phyloP scores from a whole-genome alignment of 257 asterid species.

The Solanum okadae region DNA sequence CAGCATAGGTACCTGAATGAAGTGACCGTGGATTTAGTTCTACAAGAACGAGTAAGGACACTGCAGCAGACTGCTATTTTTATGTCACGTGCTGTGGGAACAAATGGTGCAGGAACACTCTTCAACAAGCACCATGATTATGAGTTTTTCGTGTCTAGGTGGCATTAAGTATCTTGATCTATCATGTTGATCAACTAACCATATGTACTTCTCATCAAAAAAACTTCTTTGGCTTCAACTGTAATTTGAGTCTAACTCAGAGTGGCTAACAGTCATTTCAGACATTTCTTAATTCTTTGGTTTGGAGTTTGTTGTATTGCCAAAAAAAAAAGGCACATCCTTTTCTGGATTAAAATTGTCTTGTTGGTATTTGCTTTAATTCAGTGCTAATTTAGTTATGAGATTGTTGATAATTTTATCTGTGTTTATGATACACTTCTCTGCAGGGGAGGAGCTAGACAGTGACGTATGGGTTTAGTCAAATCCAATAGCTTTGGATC shows the following conservation, averaged over 20 bases:
- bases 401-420: not conserved
- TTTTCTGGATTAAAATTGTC: not conserved
- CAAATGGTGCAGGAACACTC: not conserved
- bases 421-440: too few relatives aligned
- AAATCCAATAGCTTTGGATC: not conserved
- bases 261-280: not conserved
- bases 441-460: not conserved
- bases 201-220: not conserved
- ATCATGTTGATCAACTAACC: not conserved
- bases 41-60: slow-evolving; percentile 4
- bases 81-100: slow-evolving; percentile 11
- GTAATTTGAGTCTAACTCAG: not conserved
- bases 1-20: not conserved
- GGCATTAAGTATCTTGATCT: not conserved
- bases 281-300: not conserved
- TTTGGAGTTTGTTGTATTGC: not conserved
- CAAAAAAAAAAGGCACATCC: not conserved
- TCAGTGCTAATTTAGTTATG: not conserved
- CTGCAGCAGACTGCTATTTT: slow-evolving; percentile 8
- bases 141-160: slow-evolving; percentile 13
- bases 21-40: not conserved
- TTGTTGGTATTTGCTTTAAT: not conserved
- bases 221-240: not conserved
- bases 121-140: slow-evolving; percentile 13
- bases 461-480: not conserved